Evolutionary conservation across 768 basidiomycete genomes (phyloP).

Genomic region (Austroboletus festivus): DNA sequence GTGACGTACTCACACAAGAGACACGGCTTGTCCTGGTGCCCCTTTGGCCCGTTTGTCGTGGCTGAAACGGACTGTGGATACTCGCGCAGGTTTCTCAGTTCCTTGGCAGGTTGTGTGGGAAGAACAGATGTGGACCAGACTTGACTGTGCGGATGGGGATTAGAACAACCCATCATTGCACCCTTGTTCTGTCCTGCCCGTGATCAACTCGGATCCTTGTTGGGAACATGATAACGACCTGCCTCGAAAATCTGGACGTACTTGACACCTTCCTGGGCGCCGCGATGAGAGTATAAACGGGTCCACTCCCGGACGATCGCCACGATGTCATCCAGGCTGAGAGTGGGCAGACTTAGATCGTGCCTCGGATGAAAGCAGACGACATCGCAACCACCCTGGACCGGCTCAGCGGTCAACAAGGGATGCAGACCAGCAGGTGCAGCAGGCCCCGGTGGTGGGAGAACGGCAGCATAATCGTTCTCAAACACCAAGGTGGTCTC

Average conservation of each 20-base stretch:
- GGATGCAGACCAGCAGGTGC: conserved; percentile 55
- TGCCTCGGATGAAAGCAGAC: conserved; percentile 84
- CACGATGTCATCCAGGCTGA: conserved; percentile 55
- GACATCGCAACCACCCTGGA: conserved; percentile 85
- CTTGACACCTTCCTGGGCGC: conserved; percentile 60
- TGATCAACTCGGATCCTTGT: conserved; percentile 1
- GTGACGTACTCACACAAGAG: conserved; percentile 79
- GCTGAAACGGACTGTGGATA: conserved; percentile 40
- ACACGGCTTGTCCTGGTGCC: conserved; percentile 57
- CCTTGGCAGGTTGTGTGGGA: conserved; percentile 67
- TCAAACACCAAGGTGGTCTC: conserved; percentile 65
- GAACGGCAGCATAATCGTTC: conserved; percentile 82
- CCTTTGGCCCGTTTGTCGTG: conserved; percentile 48
- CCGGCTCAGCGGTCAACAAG: conserved; percentile 59
- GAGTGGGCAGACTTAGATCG: conserved; percentile 75
- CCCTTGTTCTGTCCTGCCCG: conserved; percentile 70
- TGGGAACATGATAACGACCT: conserved; percentile 3
- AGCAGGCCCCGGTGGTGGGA: conserved; percentile 58
- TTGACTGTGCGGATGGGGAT: conserved; percentile 93
- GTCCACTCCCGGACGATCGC: conserved; percentile 73
- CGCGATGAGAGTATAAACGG: conserved; percentile 56
- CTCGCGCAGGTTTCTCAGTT: conserved; percentile 52
- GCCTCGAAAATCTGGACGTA: conserved; percentile 92
- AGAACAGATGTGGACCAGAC: conserved; percentile 76
- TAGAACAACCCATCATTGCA: conserved; percentile 92